Evolutionary conservation across 2,329 filamentous ascomycete genomes (phyloP).

Genomic region (Exophiala sp.): DNA sequence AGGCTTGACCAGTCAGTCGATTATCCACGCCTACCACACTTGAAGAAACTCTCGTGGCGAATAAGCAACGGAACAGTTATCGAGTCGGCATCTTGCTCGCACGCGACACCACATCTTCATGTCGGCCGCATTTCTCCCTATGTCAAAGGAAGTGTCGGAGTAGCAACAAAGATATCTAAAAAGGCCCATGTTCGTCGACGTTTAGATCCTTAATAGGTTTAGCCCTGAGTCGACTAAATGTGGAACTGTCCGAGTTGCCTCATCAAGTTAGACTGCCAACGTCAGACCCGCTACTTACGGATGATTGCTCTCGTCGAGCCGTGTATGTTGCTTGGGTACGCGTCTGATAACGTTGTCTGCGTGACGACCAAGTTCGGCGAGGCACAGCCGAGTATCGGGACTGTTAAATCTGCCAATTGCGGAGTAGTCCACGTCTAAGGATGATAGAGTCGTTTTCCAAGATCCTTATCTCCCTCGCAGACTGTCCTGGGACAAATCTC

Average conservation of each 20-base stretch:
- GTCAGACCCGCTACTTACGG: not conserved
- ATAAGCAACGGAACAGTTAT: not conserved
- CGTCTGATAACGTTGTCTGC: not conserved
- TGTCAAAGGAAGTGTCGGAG: not conserved
- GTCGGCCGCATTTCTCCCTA: not conserved
- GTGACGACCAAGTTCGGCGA: not conserved
- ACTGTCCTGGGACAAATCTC: too few species aligned
- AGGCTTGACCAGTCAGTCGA: not conserved
- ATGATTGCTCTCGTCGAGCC: not conserved
- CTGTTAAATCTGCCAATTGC: not conserved
- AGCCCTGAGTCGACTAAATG: not conserved
- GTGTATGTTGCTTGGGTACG: not conserved
- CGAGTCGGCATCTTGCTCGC: not conserved
- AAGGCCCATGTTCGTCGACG: not conserved
- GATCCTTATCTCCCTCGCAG: too few species aligned
- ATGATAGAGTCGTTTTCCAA: not conserved
- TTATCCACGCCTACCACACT: not conserved
- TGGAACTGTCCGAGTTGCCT: constrained; percentile 7
- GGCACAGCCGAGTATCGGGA: not conserved
- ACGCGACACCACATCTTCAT: not conserved
- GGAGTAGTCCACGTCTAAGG: not conserved
- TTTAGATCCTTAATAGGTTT: not conserved
- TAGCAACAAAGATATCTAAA: too few species aligned
- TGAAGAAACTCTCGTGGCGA: not conserved
- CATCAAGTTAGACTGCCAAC: not conserved